Evolutionary conservation across 2,329 filamentous ascomycete species (phyloP).

Genomic region (Epichloe uncinata): DNA sequence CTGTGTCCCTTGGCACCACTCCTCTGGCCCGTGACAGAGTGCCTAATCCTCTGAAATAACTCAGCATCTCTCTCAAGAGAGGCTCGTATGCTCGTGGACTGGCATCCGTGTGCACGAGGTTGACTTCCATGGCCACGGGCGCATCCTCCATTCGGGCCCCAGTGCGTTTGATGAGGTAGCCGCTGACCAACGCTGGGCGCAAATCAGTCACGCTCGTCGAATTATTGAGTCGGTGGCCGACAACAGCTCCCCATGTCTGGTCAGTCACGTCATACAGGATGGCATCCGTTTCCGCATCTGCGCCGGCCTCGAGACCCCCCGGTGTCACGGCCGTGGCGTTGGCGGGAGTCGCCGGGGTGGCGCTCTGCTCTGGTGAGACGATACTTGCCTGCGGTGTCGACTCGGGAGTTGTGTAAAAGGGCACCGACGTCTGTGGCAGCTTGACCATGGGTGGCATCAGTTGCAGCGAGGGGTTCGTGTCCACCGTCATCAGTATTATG

Average conservation of each 20-base stretch:
- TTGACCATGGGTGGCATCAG: conserved; percentile 43
- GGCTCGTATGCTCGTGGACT: conserved; percentile 43
- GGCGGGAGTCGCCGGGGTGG: conserved; percentile 38
- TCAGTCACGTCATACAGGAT: conserved; percentile 61
- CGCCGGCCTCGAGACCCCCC: conserved; percentile 25
- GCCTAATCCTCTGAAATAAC: conserved; percentile 53
- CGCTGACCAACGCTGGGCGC: conserved; percentile 46
- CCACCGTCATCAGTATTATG: conserved; percentile 49
- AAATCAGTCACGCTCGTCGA: conserved; percentile 40
- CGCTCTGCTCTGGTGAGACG: conserved; percentile 47
- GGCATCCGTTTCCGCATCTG: conserved; percentile 40
- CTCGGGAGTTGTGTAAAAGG: conserved; percentile 47
- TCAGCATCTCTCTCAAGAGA: conserved; percentile 56
- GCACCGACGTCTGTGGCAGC: conserved; percentile 30
- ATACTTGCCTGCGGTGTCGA: conserved; percentile 51
- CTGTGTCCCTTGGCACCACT: conserved; percentile 42
- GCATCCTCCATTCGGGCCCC: conserved; percentile 43
- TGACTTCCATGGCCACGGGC: conserved; percentile 49
- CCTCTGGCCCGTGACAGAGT: conserved; percentile 56
- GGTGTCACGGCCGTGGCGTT: conserved; percentile 31
- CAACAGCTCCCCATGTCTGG: conserved; percentile 61
- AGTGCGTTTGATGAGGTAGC: conserved; percentile 52
- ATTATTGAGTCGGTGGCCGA: conserved; percentile 52
- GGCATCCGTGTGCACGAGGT: conserved; percentile 45
- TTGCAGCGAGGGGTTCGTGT: conserved; percentile 50